phyloP scores from a whole-genome alignment of 495 filamentous ascomycete genomes.

The Daldinia loculata region DNA sequence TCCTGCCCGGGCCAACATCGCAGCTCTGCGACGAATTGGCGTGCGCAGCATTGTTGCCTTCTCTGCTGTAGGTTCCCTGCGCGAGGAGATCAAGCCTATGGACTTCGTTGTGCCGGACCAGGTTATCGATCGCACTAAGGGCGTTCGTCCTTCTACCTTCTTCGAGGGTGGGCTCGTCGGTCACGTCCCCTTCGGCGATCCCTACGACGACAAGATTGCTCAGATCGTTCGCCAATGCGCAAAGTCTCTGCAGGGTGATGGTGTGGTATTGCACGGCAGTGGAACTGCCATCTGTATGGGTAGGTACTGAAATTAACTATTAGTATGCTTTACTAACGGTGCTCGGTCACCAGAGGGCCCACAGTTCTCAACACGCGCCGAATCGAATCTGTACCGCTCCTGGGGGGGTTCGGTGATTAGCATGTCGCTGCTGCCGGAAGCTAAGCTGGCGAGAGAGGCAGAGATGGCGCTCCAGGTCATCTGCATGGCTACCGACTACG shows the following conservation, averaged over 20 bases:
- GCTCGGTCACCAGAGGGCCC: constrained; percentile 73
- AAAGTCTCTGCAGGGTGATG: constrained; percentile 78
- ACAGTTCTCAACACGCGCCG: constrained; percentile 96
- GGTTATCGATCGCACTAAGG: constrained; percentile 98
- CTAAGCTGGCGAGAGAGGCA: constrained; percentile 94
- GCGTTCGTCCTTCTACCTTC: constrained; percentile 89
- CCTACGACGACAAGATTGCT: constrained; percentile 83
- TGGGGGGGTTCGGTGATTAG: constrained; percentile 95
- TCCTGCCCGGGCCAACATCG: constrained; percentile 90
- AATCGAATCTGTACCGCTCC: constrained; percentile 90
- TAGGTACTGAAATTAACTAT: constrained; percentile 49
- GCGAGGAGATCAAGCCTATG: constrained; percentile 88
- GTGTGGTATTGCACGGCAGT: constrained; percentile 76
- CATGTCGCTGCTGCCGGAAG: constrained; percentile 96
- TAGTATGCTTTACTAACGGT: not conserved
- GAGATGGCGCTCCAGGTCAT: constrained; percentile 98
- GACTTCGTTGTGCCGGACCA: constrained; percentile 97
- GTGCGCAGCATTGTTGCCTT: constrained; percentile 92
- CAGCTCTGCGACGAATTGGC: constrained; percentile 86
- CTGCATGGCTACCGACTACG: constrained; percentile 99
- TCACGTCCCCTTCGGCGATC: constrained; percentile 94
- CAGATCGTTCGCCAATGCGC: constrained; percentile 76
- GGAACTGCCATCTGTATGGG: constrained; percentile 92
- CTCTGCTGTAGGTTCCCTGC: constrained; percentile 91
- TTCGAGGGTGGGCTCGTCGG: constrained; percentile 94